A percentile compares a stretch with the other conserved stretches of the same genome.
These are phyloP conservation scores for Diaporthe caulivora DNA, from an alignment of 2,329 filamentous ascomycete species.

Conservation along the genomic window DNA sequence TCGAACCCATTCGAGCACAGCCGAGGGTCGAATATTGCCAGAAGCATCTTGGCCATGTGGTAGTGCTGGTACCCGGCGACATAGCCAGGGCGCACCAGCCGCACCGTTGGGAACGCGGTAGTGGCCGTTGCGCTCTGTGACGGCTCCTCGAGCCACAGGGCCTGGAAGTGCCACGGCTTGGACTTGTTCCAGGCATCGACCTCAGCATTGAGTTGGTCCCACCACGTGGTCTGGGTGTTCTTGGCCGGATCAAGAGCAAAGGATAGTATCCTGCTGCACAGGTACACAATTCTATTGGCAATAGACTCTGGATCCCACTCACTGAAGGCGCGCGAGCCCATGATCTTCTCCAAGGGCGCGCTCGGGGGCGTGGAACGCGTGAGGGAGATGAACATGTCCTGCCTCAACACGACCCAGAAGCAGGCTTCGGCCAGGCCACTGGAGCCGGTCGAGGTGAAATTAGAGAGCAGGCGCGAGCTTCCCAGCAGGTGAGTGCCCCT, in stretches of 20 bases:
- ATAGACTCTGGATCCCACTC: constrained; percentile 44
- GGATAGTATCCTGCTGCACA: constrained; percentile 49
- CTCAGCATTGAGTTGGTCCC: constrained; percentile 43
- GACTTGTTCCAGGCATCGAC: constrained; percentile 44
- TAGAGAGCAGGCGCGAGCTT: constrained; percentile 45
- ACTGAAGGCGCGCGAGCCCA: constrained; percentile 43
- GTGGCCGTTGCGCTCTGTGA: not conserved
- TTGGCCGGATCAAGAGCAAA: constrained; percentile 49
- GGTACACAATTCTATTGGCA: constrained; percentile 46
- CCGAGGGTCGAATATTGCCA: constrained; percentile 53
- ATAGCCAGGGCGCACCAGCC: constrained; percentile 38
- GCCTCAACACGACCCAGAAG: constrained; percentile 61
- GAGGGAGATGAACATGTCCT: constrained; percentile 62
- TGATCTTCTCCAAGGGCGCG: constrained; percentile 52
- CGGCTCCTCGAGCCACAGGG: constrained; percentile 8
- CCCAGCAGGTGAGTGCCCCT: constrained; percentile 46
- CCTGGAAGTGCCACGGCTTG: constrained; percentile 37
- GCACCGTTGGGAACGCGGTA: constrained; percentile 38
- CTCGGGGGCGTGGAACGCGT: constrained; percentile 53
- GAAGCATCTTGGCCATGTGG: constrained; percentile 54
- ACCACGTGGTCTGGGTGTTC: constrained; percentile 41
- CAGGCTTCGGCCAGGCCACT: constrained; percentile 56
- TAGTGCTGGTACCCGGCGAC: constrained; percentile 56
- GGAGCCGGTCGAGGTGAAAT: constrained; percentile 42
- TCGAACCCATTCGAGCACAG: constrained; percentile 44